These are phyloP conservation scores for Mycotypha africana DNA, from an alignment of 371 early-diverging fungal genomes.

Conservation along the genomic window DNA sequence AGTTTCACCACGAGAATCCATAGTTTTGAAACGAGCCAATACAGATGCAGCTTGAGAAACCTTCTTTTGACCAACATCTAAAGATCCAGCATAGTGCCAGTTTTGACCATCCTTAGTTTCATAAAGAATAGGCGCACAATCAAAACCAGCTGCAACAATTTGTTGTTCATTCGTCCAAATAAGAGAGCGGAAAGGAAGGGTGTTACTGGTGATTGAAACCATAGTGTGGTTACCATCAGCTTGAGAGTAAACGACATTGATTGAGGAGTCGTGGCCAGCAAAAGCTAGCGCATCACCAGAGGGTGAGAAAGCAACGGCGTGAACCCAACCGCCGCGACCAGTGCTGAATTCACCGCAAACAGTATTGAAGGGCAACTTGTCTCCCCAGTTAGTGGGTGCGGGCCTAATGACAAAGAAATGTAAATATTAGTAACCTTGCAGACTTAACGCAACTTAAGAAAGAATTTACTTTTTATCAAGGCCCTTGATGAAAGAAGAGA, in stretches of 20 bases:
- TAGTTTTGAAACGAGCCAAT: conserved; percentile 84
- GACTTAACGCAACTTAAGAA: no score
- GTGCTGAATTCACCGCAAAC: conserved; percentile 86
- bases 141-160: conserved; percentile 89
- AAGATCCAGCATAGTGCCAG: conserved; percentile 71
- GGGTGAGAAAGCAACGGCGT: conserved; percentile 90
- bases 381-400: conserved; percentile 84
- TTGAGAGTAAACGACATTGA: conserved; percentile 70
- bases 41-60: conserved; percentile 55
- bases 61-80: conserved; percentile 70
- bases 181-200: conserved; percentile 76
- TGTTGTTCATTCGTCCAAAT: conserved; percentile 73
- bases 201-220: conserved; percentile 53
- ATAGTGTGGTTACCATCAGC: conserved; percentile 52
- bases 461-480: conserved; percentile 75
- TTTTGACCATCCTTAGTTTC: conserved; percentile 52
- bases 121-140: conserved; percentile 85
- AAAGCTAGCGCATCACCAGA: conserved; percentile 87
- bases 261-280: conserved; percentile 83
- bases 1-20: conserved; percentile 85
- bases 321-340: conserved; percentile 89
- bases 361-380: conserved; percentile 91
- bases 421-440: not conserved
- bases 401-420: conserved; percentile 40
- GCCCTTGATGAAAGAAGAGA: conserved; percentile 94